Conservation (phyloP, 805 yeast genomes). For the Wickerhamiella kazuoi region DNA sequence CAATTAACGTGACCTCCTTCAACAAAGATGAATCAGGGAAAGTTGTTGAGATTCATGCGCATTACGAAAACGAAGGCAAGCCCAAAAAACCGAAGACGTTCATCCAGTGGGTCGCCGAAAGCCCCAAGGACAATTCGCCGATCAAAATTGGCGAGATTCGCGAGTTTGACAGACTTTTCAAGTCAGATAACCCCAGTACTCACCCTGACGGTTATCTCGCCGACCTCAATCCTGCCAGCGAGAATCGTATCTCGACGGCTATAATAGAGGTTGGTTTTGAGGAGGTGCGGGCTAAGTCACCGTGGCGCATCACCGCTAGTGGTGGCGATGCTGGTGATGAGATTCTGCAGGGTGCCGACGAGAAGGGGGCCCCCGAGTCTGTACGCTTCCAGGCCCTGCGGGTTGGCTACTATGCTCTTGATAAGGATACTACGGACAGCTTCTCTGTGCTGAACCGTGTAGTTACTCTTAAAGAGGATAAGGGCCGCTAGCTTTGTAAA, state of each 20-base stretch:
- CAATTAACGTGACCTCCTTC: slow-evolving; percentile 49
- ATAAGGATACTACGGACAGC: slow-evolving; percentile 49
- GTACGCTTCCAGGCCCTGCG: slow-evolving; percentile 95
- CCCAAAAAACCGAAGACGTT: slow-evolving; percentile 79
- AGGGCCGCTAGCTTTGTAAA: too few species aligned
- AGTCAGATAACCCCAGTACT: slow-evolving; percentile 76
- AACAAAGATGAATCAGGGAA: slow-evolving; percentile 48
- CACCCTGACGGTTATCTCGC: slow-evolving; percentile 77
- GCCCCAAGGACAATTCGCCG: slow-evolving; percentile 43
- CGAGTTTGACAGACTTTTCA: slow-evolving; percentile 72
- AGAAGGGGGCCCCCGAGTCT: slow-evolving; percentile 47
- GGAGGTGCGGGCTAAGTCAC: slow-evolving; percentile 51
- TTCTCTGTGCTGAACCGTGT: slow-evolving; percentile 68
- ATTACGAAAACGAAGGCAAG: slow-evolving; percentile 48
- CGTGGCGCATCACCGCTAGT: slow-evolving; percentile 43
- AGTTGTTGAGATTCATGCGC: slow-evolving; percentile 53
- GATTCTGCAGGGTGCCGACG: slow-evolving; percentile 47
- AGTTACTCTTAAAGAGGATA: slow-evolving; percentile 79
- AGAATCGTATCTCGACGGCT: slow-evolving; percentile 45
- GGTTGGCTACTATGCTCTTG: slow-evolving; percentile 89
- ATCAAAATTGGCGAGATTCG: slow-evolving; percentile 58
- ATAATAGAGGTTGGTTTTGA: slow-evolving; percentile 62
- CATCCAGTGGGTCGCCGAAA: slow-evolving; percentile 89
- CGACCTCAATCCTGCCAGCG: slow-evolving; percentile 69
- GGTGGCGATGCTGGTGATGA: slow-evolving; percentile 20